Evolutionary conservation across 1,139 yeast genomes (phyloP).

Genomic region (Yamadazyma sp.): DNA sequence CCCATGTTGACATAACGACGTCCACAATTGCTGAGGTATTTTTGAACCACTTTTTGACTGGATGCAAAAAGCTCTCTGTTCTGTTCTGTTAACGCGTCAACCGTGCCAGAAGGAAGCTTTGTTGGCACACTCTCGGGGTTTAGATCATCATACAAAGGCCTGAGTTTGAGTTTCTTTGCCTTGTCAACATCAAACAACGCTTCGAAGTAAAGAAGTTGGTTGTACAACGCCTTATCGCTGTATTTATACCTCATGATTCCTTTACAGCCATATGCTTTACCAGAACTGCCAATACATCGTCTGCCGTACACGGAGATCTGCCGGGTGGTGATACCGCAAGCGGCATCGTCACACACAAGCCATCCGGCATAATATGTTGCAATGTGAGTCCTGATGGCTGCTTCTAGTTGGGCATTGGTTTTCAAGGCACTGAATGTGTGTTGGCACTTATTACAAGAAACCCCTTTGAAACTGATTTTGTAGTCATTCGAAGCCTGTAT

Average conservation of each 20-base stretch:
- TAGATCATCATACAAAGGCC: constrained; percentile 41
- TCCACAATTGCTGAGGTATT: constrained; percentile 81
- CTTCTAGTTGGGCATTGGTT: constrained; percentile 72
- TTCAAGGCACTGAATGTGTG: constrained; percentile 50
- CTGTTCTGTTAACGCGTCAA: constrained; percentile 77
- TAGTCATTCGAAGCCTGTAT: constrained; percentile 62
- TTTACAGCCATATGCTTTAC: constrained; percentile 67
- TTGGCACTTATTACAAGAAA: constrained; percentile 65
- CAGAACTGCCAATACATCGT: constrained; percentile 70
- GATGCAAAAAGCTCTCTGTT: constrained; percentile 63
- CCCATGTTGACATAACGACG: constrained; percentile 90
- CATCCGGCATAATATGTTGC: constrained; percentile 81
- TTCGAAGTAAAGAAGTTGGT: constrained; percentile 78
- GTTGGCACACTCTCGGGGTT: constrained; percentile 31
- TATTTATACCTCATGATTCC: constrained; percentile 83
- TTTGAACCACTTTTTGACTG: constrained; percentile 63
- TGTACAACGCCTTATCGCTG: constrained; percentile 78
- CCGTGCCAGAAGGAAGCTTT: constrained; percentile 52
- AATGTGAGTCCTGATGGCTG: constrained; percentile 65
- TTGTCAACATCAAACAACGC: constrained; percentile 82
- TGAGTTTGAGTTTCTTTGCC: constrained; percentile 57
- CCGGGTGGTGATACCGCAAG: constrained; percentile 80
- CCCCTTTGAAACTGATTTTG: constrained; percentile 63
- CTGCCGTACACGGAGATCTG: constrained; percentile 89
- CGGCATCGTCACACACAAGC: constrained; percentile 79